Evolutionary conservation across 2,329 filamentous ascomycete species (phyloP).

Genomic region (Alternaria gansuensis): DNA sequence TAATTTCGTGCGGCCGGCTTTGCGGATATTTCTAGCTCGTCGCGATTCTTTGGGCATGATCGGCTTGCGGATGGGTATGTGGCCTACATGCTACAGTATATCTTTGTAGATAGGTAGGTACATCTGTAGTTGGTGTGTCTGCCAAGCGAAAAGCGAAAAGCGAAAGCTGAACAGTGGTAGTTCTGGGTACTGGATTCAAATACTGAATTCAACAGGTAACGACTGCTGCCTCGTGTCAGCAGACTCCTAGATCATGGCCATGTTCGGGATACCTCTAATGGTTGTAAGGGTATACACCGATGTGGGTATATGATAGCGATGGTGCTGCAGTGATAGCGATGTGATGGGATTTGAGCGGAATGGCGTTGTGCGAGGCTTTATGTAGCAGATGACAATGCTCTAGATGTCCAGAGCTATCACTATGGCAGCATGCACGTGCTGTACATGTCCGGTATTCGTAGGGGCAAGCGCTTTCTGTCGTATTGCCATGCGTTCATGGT

Average conservation of each 20-base stretch:
- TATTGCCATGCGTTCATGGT: not conserved
- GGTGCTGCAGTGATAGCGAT: not conserved
- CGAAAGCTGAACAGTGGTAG: not conserved
- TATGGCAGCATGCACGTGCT: constrained; percentile 5
- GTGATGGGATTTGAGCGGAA: not conserved
- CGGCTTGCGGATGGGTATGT: not conserved
- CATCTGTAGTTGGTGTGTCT: not conserved
- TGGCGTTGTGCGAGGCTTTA: not conserved
- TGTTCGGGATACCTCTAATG: not conserved
- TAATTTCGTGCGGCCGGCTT: not conserved
- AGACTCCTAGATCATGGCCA: not conserved
- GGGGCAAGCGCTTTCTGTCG: constrained; percentile 1
- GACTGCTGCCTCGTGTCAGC: constrained; percentile 1
- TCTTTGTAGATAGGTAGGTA: not conserved
- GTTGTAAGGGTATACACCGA: not conserved
- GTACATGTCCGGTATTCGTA: not conserved
- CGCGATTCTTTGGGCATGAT: not conserved
- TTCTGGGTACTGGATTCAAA: not conserved
- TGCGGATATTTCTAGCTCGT: not conserved
- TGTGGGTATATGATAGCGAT: not conserved
- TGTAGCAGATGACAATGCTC: not conserved
- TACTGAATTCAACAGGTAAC: not conserved
- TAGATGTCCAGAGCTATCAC: not conserved
- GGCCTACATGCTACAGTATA: not conserved
- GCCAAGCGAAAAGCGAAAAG: not conserved